A percentile compares a stretch with the other conserved stretches of the same genome.
phyloP scores from a whole-genome alignment of 805 yeast genomes.

The Metschnikowia corniflorae region DNA sequence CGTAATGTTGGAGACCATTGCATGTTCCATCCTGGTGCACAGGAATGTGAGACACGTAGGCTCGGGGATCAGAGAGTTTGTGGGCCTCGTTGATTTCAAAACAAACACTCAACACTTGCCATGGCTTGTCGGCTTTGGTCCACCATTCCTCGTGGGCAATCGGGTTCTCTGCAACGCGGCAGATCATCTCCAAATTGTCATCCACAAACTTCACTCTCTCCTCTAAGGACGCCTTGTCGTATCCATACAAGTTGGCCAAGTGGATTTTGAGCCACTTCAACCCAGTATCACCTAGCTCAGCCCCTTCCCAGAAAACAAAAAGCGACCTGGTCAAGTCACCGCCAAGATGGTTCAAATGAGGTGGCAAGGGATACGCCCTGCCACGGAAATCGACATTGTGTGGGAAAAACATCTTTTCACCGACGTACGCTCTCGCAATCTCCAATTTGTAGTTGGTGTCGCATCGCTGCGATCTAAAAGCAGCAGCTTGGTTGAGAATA shows the following conservation, averaged over 20 bases:
- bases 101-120: slow-evolving; percentile 75
- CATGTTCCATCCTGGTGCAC: slow-evolving; percentile 88
- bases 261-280: slow-evolving; percentile 74
- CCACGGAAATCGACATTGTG: slow-evolving; percentile 82
- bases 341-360: slow-evolving; percentile 78
- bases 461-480: slow-evolving; percentile 83
- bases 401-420: slow-evolving; percentile 74
- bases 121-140: slow-evolving; percentile 74
- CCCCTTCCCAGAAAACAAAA: slow-evolving; percentile 74
- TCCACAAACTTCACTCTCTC: slow-evolving; percentile 62
- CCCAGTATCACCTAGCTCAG: slow-evolving; percentile 60
- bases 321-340: slow-evolving; percentile 73
- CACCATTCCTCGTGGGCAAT: slow-evolving; percentile 57
- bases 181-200: slow-evolving; percentile 50
- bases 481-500: slow-evolving; percentile 56
- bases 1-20: slow-evolving; percentile 83
- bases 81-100: slow-evolving; percentile 62
- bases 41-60: slow-evolving; percentile 67
- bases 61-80: slow-evolving; percentile 59
- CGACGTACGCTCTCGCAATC: slow-evolving; percentile 86
- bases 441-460: slow-evolving; percentile 91
- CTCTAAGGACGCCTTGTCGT: slow-evolving; percentile 65
- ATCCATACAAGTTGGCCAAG: slow-evolving; percentile 67
- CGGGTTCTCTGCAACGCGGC: slow-evolving; percentile 63
- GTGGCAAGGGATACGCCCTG: slow-evolving; percentile 77